Percentiles rank a stretch among this genome's conserved stretches.
Conservation (phyloP, 805 yeast genomes). For the Yarrowia osloensis region DNA sequence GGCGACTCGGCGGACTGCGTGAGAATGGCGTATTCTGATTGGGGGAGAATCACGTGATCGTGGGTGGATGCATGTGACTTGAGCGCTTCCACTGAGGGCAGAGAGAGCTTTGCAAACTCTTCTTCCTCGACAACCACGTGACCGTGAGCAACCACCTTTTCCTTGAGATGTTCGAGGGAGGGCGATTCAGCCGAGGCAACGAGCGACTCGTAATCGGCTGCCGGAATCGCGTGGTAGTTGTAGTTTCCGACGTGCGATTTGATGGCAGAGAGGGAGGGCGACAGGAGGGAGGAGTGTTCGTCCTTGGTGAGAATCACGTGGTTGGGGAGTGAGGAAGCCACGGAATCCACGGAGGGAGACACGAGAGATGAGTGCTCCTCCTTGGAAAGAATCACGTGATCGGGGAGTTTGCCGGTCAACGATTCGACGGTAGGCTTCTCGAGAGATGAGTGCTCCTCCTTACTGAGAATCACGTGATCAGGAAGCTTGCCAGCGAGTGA, state of each 20-base stretch:
- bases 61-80: not conserved
- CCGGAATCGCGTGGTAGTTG: conserved; percentile 25
- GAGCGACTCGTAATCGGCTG: conserved; percentile 4
- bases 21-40: conserved; percentile 31
- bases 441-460: not conserved
- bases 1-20: conserved; percentile 22
- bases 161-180: not conserved
- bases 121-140: conserved; percentile 33
- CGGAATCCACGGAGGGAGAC: not conserved
- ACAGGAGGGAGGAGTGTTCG: not conserved
- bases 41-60: conserved; percentile 33
- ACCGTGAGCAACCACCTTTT: conserved; percentile 28
- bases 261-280: conserved; percentile 3
- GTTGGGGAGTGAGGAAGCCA: not conserved
- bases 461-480: not conserved
- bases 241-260: not conserved
- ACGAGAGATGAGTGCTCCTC: not conserved
- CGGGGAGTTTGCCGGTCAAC: not conserved
- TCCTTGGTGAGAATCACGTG: conserved; percentile 15
- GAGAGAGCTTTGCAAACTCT: conserved; percentile 27
- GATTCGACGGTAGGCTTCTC: not conserved
- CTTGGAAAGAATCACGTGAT: not conserved
- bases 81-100: not conserved
- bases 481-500: not conserved
- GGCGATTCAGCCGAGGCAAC: conserved; percentile 1